phyloP scores from a whole-genome alignment of 2,329 filamentous ascomycete species.

The Ceratocystiopsis sp. region DNA sequence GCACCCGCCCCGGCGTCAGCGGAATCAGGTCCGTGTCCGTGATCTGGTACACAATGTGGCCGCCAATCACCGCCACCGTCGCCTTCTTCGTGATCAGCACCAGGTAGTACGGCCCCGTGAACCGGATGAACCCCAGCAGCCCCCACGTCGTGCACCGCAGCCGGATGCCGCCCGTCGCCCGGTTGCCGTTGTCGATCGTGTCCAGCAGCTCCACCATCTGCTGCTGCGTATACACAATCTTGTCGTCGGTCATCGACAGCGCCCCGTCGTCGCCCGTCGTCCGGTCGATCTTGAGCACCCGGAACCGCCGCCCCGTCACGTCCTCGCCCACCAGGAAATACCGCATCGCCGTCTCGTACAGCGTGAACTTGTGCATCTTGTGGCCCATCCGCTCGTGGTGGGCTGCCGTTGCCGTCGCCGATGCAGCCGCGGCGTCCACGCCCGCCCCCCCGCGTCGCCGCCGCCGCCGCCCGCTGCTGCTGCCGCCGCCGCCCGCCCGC shows the following conservation, averaged over 20 bases:
- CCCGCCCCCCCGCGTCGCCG: neutral
- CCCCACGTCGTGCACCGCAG: constrained; percentile 87
- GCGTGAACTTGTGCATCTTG: constrained; percentile 90
- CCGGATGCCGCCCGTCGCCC: constrained; percentile 73
- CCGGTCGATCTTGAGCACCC: constrained; percentile 87
- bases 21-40: constrained; percentile 87
- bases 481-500: neutral
- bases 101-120: constrained; percentile 96
- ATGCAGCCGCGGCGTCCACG: neutral
- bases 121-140: constrained; percentile 82
- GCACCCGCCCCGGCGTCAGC: constrained; percentile 50
- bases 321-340: constrained; percentile 94
- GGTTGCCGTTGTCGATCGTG: constrained; percentile 90
- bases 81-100: constrained; percentile 88
- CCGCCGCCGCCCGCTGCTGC: neutral
- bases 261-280: constrained; percentile 66
- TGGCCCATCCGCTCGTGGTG: constrained; percentile 23
- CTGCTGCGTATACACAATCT: constrained; percentile 79
- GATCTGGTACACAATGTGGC: constrained; percentile 90
- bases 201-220: constrained; percentile 90
- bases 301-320: constrained; percentile 71
- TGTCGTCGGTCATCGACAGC: constrained; percentile 78
- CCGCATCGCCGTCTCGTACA: constrained; percentile 85
- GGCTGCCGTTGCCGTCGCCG: neutral
- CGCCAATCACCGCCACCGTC: constrained; percentile 88